Evolutionary conservation across 2,329 filamentous ascomycete genomes (phyloP).

Genomic region (Fusarium floridanum): DNA sequence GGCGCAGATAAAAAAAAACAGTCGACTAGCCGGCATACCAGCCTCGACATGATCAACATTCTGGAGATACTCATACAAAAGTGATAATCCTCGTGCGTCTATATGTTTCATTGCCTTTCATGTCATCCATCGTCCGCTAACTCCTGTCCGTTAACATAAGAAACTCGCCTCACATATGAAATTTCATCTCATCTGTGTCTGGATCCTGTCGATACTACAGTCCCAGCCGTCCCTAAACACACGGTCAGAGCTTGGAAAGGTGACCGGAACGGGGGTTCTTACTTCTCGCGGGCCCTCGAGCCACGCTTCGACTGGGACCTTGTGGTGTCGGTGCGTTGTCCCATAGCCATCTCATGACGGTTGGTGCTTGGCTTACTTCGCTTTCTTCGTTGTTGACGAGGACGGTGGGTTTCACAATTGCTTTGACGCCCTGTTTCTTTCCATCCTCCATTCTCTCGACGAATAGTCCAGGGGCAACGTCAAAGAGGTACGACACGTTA

Average conservation of each 20-base stretch:
- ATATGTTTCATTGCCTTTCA: neutral
- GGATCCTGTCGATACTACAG: conserved; percentile 28
- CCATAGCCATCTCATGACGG: conserved; percentile 52
- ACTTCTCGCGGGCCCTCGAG: conserved; percentile 45
- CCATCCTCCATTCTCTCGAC: conserved; percentile 52
- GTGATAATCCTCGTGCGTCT: conserved; percentile 30
- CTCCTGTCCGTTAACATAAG: conserved; percentile 12
- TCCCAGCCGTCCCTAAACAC: conserved; percentile 42
- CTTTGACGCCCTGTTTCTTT: conserved; percentile 49
- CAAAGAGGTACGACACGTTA: conserved; percentile 53
- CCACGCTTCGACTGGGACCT: conserved; percentile 31
- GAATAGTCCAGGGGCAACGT: conserved; percentile 54
- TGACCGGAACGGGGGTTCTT: conserved; percentile 38
- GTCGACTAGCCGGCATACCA: conserved; percentile 23
- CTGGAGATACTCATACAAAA: conserved; percentile 24
- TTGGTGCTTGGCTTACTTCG: conserved; percentile 47
- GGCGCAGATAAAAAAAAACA: conserved; percentile 34
- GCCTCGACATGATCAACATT: conserved; percentile 31
- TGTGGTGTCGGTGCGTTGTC: conserved; percentile 43
- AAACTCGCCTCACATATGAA: neutral
- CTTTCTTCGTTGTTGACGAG: conserved; percentile 48
- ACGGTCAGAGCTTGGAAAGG: conserved; percentile 47
- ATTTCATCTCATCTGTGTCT: conserved; percentile 34
- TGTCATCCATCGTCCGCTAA: conserved; percentile 12
- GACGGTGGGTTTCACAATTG: conserved; percentile 52